Percentiles rank a stretch among this genome's conserved stretches.
Conservation (phyloP, 176 grass and related monocot species). For the Phoenix roebelenii region DNA sequence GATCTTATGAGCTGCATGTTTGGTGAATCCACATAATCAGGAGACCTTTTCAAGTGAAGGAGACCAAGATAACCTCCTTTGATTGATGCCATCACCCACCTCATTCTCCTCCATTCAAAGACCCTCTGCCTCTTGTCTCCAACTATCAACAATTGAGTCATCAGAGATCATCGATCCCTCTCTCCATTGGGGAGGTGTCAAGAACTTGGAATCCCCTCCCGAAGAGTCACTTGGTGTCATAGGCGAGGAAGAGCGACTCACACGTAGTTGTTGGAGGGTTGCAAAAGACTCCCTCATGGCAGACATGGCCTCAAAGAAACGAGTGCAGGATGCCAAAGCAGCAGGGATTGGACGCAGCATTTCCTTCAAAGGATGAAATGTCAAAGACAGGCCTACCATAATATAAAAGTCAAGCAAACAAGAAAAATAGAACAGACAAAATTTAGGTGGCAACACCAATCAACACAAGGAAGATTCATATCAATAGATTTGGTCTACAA, state of each 20-base stretch:
- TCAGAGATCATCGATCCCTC: slow-evolving; percentile 9
- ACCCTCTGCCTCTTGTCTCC: slow-evolving; percentile 35
- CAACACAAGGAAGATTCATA: no score
- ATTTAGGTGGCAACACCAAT: no score
- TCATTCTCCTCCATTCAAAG: slow-evolving; percentile 25
- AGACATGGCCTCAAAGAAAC: slow-evolving; percentile 98
- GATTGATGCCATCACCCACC: slow-evolving; percentile 24
- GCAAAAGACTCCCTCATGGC: slow-evolving; percentile 96
- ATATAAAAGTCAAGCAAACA: no score
- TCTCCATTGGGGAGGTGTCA: slow-evolving; percentile 47
- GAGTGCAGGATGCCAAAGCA: slow-evolving; percentile 89
- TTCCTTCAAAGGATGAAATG: slow-evolving; percentile 47
- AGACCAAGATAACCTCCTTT: slow-evolving; percentile 71
- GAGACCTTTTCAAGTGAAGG: not conserved
- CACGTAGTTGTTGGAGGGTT: slow-evolving; percentile 70
- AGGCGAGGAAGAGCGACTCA: slow-evolving; percentile 36
- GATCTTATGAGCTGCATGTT: no score
- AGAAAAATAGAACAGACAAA: no score
- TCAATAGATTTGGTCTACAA: no score
- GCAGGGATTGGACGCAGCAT: slow-evolving; percentile 90
- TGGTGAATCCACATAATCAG: no score
- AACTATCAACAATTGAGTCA: slow-evolving; percentile 28
- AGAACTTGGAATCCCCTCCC: slow-evolving; percentile 45
- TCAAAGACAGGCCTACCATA: no score
- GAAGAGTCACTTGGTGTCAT: slow-evolving; percentile 33